Evolutionary conservation across 2,329 filamentous ascomycete genomes (phyloP), one percentile per base, ranked within the genome.

Genomic region (Penicillium glabrum): DNA sequence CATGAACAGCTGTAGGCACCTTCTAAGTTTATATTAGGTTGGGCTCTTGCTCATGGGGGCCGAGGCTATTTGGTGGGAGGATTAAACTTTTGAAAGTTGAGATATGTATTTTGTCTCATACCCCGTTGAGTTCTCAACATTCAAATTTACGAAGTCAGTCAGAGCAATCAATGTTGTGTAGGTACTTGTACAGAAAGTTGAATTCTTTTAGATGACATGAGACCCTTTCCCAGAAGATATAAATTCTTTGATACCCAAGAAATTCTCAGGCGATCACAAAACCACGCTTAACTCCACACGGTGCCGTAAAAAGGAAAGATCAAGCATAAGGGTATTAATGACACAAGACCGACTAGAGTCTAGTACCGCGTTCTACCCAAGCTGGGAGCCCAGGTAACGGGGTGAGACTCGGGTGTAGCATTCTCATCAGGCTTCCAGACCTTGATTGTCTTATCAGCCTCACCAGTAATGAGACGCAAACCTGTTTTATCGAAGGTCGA

Each of bases 391-490:
- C 95, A 99, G 45, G 96, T 88, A 44, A 99, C 75, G 2, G 95
- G 95, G 76, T 98, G 92, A 1, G 89, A 90, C 73, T 98, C 91
- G 37, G 89, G 89, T 0, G 93, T 97, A 19, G 95, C 95, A 52
- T 89, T 85, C 46, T 96, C 91, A 72, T 99, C 95, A 65, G 89
- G 89, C 75, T 93, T 96, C 95, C 95, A 99, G 56, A 99, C 86
- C 83, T 99, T 98, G 74, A 97, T 96, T 0, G 93, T 96, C 83
- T 99, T 99, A 73, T 99, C 95, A 6, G 92, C 91, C 77, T 99
- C 95, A 46, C 96, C 96, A 21, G 90, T 93, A 61, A 99, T 96
- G 66, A 99, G 80, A 65, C 95, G 85, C 69, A 97, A 71, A 0
- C 95, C 95, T 0, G 93, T 96, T 58, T 84, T 85, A 70, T 99